A percentile compares a stretch with the other conserved stretches of the same genome.
These are phyloP conservation scores for Puccinellia tenuiflora DNA, from an alignment of 176 grass and related monocot genomes.

Conservation along the genomic window DNA sequence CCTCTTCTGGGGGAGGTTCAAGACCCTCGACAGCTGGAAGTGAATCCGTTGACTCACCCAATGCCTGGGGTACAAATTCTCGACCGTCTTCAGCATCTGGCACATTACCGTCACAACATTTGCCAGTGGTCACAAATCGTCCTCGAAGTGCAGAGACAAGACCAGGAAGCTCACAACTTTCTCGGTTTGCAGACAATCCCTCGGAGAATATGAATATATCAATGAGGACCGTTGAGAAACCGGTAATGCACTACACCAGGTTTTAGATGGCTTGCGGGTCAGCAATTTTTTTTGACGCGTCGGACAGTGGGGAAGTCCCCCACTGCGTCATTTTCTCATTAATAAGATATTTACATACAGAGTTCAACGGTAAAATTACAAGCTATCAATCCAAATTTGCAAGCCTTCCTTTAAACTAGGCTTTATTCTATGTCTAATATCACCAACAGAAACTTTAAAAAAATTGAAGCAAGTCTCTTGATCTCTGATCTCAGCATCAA, in stretches of 20 bases:
- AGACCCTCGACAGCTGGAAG: slow-evolving; percentile 92
- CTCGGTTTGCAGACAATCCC: slow-evolving; percentile 84
- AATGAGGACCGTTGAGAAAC: slow-evolving; percentile 49
- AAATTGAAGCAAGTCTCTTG: too few species aligned
- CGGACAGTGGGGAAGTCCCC: too few species aligned
- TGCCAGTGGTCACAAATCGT: slow-evolving; percentile 43
- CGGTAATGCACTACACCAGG: slow-evolving; percentile 21
- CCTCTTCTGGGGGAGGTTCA: slow-evolving; percentile 79
- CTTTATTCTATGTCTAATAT: too few species aligned
- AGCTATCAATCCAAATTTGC: too few species aligned
- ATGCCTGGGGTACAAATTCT: slow-evolving; percentile 81
- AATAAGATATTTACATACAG: too few species aligned
- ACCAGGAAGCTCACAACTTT: slow-evolving; percentile 91
- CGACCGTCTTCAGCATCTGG: slow-evolving; percentile 82
- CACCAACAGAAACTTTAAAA: too few species aligned
- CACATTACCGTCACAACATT: slow-evolving; percentile 56
- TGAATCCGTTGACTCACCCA: slow-evolving; percentile 65
- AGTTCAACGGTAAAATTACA: too few species aligned
- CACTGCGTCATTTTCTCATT: too few species aligned
- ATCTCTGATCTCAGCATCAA: too few species aligned
- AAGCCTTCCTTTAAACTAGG: too few species aligned
- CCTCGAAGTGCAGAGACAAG: slow-evolving; percentile 97
- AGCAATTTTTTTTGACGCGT: too few species aligned
- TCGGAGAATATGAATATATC: slow-evolving; percentile 41
- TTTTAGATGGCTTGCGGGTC: neutral